Conservation (phyloP, 768 basidiomycete species). For the Mycena leptocephala region DNA sequence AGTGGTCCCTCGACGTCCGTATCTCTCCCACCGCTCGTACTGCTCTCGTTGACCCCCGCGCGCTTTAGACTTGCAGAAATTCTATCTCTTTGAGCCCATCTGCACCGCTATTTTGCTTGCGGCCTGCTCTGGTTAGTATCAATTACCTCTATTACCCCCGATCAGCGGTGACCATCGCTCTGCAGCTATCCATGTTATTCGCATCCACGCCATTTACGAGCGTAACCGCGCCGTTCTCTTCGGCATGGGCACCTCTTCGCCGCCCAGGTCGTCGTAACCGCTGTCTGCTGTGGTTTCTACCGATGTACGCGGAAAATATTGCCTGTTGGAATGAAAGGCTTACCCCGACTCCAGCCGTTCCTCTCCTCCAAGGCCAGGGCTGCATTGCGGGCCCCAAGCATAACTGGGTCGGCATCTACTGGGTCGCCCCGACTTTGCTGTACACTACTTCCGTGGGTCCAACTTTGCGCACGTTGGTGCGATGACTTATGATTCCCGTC, state of each 20-base stretch:
- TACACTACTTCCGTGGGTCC: constrained; percentile 76
- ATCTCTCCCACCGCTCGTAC: neutral
- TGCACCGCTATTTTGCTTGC: constrained; percentile 87
- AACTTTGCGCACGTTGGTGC: constrained; percentile 13
- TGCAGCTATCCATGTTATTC: constrained; percentile 81
- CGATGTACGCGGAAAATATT: constrained; percentile 62
- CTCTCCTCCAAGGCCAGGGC: constrained; percentile 81
- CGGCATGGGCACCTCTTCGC: constrained; percentile 74
- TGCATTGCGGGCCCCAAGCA: constrained; percentile 89
- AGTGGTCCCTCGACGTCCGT: constrained; percentile 70
- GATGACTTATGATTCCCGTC: neutral
- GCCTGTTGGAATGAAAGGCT: neutral
- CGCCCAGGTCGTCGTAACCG: constrained; percentile 82
- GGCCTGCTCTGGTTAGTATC: constrained; percentile 70
- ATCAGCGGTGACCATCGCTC: constrained; percentile 14
- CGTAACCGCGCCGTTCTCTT: constrained; percentile 70
- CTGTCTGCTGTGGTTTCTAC: constrained; percentile 84
- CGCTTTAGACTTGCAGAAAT: constrained; percentile 71
- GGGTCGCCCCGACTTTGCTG: constrained; percentile 83
- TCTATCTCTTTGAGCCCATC: constrained; percentile 92
- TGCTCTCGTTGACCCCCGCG: constrained; percentile 14
- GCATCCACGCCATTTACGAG: constrained; percentile 86
- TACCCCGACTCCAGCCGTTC: constrained; percentile 65
- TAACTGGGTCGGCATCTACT: constrained; percentile 91
- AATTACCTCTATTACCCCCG: neutral